These are phyloP conservation scores for Daldinia sp. DNA, from an alignment of 2,329 filamentous ascomycete species.

Conservation along the genomic window DNA sequence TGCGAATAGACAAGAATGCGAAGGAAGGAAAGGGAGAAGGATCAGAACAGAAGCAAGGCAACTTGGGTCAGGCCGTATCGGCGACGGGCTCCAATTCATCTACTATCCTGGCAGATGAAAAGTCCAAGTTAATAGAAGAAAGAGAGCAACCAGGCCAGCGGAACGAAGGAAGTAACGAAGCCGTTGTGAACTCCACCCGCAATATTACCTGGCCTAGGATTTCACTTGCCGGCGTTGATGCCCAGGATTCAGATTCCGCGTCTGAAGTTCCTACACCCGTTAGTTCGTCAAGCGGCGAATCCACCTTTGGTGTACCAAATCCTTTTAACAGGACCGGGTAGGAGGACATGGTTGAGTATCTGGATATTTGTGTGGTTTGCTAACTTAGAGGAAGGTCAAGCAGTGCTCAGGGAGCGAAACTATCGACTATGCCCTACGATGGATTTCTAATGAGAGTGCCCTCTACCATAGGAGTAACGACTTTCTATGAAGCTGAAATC, in stretches of 20 bases:
- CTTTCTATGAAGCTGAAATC: neutral
- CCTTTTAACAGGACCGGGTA: neutral
- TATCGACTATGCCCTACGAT: neutral
- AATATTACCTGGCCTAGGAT: neutral
- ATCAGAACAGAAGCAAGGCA: too few species aligned
- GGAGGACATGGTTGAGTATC: neutral
- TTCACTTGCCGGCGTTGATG: neutral
- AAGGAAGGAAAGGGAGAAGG: neutral
- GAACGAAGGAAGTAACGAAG: neutral
- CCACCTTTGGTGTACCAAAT: neutral
- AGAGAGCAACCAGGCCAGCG: neutral
- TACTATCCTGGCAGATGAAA: neutral
- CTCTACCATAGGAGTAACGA: neutral
- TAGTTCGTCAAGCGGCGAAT: neutral
- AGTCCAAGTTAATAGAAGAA: neutral
- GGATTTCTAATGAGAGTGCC: neutral
- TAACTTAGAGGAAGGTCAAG: neutral
- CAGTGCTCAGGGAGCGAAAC: neutral
- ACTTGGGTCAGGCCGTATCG: too few species aligned
- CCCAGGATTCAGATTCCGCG: neutral
- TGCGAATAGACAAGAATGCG: neutral
- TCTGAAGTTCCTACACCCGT: neutral
- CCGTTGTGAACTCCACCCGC: neutral
- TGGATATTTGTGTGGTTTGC: neutral
- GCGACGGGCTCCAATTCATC: too few species aligned